These are phyloP conservation scores for Microbotryum violaceum DNA, from an alignment of 1,284 basidiomycete genomes.

Conservation along the genomic window DNA sequence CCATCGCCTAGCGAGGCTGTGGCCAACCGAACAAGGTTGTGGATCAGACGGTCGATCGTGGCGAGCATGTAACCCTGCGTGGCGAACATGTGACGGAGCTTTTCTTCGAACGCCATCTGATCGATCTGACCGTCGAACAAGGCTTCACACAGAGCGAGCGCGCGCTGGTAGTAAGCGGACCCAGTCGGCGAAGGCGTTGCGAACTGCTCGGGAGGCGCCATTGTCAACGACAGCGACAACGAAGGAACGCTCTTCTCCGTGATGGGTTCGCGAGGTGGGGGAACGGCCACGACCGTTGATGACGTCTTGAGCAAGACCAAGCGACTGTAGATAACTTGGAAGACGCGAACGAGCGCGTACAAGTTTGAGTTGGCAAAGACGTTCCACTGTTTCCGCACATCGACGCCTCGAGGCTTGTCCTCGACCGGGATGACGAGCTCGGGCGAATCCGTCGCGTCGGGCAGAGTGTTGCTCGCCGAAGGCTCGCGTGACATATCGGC, in stretches of 20 bases:
- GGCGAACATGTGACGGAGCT: conserved; percentile 92
- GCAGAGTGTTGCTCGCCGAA: conserved; percentile 9
- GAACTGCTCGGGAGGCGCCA: conserved; percentile 45
- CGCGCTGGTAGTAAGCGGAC: conserved; percentile 71
- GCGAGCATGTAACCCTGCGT: conserved; percentile 63
- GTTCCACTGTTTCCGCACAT: conserved; percentile 38
- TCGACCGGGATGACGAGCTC: conserved; percentile 40
- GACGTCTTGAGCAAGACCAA: conserved; percentile 55
- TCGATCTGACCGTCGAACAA: conserved; percentile 90
- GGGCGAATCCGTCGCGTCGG: conserved; percentile 10
- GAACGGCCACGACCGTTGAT: conserved; percentile 29
- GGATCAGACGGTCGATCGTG: conserved; percentile 37
- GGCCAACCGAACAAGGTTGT: background rate
- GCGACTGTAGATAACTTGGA: conserved; percentile 87
- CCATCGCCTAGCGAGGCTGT: conserved; percentile 15
- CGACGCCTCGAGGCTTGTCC: conserved; percentile 39
- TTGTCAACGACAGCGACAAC: conserved; percentile 43
- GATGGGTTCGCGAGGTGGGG: conserved; percentile 41
- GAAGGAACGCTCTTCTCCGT: conserved; percentile 35
- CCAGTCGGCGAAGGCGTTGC: conserved; percentile 5
- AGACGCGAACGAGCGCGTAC: conserved; percentile 76
- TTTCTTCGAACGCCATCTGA: conserved; percentile 82
- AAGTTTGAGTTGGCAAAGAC: conserved; percentile 92
- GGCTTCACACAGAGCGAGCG: conserved; percentile 86
- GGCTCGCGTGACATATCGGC: background rate